A percentile compares a stretch with the other conserved stretches of the same genome.
Conservation (phyloP, 352 stramenopile genomes). For the Globisporangium cylindrosporum region DNA sequence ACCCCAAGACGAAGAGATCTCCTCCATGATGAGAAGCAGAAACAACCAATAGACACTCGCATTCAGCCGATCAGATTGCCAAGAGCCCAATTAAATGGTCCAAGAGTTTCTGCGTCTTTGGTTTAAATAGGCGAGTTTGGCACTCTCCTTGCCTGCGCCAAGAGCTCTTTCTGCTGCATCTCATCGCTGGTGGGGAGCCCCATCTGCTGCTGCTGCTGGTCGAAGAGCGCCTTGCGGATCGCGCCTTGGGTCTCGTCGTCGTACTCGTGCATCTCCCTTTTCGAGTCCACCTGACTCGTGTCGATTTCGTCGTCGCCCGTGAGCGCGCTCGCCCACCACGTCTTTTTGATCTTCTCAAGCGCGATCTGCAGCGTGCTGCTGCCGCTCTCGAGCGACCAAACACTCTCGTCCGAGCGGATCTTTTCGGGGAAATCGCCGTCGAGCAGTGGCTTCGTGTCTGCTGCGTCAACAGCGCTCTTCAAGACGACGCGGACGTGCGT, state of each 20-base stretch:
- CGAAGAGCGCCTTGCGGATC: conserved; percentile 98
- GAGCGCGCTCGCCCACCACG: conserved; percentile 97
- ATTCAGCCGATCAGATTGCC: not conserved
- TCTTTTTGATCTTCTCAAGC: conserved; percentile 96
- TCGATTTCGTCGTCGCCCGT: conserved; percentile 95
- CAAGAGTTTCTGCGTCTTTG: not conserved
- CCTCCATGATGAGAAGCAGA: not conserved
- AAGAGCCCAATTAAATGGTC: not conserved
- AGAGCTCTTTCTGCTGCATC: conserved; percentile 88
- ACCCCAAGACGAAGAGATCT: not conserved
- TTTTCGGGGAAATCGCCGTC: conserved; percentile 90
- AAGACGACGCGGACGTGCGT: conserved; percentile 83
- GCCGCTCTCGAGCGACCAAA: conserved; percentile 94
- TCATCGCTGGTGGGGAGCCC: conserved; percentile 92
- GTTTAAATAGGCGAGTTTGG: conserved; percentile 33
- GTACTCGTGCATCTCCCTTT: conserved; percentile 95
- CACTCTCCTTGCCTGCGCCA: conserved; percentile 91
- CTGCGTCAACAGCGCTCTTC: conserved; percentile 25
- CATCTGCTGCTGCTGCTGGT: conserved; percentile 92
- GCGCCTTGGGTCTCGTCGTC: conserved; percentile 96
- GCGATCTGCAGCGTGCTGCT: conserved; percentile 73
- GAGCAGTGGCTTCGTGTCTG: conserved; percentile 27
- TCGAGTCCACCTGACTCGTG: conserved; percentile 95
- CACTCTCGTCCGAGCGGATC: conserved; percentile 96
- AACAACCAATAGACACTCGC: not conserved